Evolutionary conservation across 352 stramenopile species (phyloP).

Genomic region (Phytopythium delawarense): DNA sequence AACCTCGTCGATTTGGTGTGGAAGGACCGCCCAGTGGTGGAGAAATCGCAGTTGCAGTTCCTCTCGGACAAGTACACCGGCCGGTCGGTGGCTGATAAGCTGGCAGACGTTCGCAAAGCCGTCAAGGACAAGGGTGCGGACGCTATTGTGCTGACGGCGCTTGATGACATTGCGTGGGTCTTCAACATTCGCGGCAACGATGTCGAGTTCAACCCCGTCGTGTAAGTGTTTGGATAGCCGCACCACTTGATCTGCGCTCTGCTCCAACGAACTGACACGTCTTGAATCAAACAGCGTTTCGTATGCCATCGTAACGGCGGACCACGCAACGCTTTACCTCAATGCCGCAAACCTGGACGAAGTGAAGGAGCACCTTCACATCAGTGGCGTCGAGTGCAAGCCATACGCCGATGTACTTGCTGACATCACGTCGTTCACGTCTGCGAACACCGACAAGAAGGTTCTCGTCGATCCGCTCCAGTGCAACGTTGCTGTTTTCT

Average conservation of each 20-base stretch:
- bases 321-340: conserved; percentile 91
- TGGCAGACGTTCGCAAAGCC: conserved; percentile 72
- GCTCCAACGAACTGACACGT: not conserved
- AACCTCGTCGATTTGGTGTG: conserved; percentile 98
- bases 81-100: conserved; percentile 88
- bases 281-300: conserved; percentile 43
- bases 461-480: conserved; percentile 77
- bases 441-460: conserved; percentile 46
- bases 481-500: conserved; percentile 83
- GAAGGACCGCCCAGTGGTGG: conserved; percentile 68
- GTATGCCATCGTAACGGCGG: conserved; percentile 92
- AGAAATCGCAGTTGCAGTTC: conserved; percentile 86
- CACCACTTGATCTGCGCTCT: not conserved
- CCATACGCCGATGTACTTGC: conserved; percentile 50
- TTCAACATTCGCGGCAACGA: conserved; percentile 98
- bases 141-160: conserved; percentile 91
- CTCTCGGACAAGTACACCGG: conserved; percentile 93
- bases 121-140: conserved; percentile 89
- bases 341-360: conserved; percentile 73
- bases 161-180: conserved; percentile 98
- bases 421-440: conserved; percentile 42
- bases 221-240: conserved; percentile 90
- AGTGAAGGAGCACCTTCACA: conserved; percentile 37
- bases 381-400: conserved; percentile 59
- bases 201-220: conserved; percentile 97